Conservation (phyloP, 1,139 yeast genomes). For the Pichia sp. region DNA sequence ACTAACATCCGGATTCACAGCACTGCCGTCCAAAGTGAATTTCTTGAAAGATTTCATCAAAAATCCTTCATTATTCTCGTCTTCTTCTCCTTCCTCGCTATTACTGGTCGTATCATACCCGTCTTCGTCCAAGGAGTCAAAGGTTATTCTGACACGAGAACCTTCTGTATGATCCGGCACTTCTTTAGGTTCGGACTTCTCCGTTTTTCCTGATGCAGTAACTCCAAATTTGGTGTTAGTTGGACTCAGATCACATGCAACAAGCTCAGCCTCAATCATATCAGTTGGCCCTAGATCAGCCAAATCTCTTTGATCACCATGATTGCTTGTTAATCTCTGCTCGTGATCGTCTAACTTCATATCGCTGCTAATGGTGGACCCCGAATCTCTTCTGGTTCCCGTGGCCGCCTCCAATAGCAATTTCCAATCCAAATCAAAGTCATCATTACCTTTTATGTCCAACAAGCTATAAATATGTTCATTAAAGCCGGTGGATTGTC, state of each 20-base stretch:
- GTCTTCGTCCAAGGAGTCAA: constrained; percentile 22
- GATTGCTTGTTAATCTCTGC: not conserved
- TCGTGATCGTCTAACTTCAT: constrained; percentile 5
- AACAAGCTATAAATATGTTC: constrained; percentile 14
- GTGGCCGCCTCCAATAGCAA: constrained; percentile 46
- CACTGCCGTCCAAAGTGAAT: constrained; percentile 8
- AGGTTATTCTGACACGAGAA: constrained; percentile 13
- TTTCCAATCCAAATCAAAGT: constrained; percentile 57
- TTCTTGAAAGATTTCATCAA: constrained; percentile 10
- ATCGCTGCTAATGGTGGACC: constrained; percentile 14
- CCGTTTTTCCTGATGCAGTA: not conserved
- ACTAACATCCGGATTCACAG: not conserved
- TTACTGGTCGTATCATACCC: constrained; percentile 16
- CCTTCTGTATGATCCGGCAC: not conserved
- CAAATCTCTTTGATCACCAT: not conserved
- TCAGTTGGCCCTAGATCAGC: constrained; percentile 7
- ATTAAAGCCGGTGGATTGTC: constrained; percentile 16
- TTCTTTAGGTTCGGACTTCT: not conserved
- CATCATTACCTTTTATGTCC: constrained; percentile 40
- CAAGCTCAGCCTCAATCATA: not conserved
- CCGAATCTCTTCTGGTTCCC: constrained; percentile 17
- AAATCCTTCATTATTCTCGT: not conserved
- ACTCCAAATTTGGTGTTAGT: constrained; percentile 3
- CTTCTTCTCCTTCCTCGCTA: constrained; percentile 11
- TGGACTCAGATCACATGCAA: constrained; percentile 4